Conservation (phyloP, 2,329 filamentous ascomycete genomes). For the Tolypocladium inflatum region DNA sequence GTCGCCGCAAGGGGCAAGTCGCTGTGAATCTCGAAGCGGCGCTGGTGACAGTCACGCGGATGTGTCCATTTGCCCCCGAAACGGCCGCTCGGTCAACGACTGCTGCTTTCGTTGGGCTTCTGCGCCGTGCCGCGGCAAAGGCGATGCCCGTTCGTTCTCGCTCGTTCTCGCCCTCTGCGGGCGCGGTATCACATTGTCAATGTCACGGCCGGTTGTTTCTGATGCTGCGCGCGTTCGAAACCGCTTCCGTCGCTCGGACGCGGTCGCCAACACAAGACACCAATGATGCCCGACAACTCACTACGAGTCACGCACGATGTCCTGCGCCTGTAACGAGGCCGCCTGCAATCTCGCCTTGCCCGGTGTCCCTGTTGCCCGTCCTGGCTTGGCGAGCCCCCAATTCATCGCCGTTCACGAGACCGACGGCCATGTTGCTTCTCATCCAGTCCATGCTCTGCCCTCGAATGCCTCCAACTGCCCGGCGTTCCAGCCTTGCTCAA, state of each 20-base stretch:
- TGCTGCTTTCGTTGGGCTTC: neutral
- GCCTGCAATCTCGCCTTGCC: neutral
- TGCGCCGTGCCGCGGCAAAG: too few species aligned
- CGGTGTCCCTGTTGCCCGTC: neutral
- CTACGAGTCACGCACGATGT: neutral
- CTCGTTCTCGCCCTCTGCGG: neutral
- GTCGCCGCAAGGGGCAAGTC: neutral
- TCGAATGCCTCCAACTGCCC: neutral
- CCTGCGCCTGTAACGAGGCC: neutral
- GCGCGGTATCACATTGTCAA: neutral
- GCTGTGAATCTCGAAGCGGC: neutral
- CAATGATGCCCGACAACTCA: neutral
- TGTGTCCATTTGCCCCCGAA: neutral
- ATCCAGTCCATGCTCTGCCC: neutral
- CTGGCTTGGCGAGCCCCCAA: neutral
- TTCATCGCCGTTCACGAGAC: neutral
- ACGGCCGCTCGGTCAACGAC: neutral
- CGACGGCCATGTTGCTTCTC: neutral
- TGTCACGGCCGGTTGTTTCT: neutral
- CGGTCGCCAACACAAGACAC: neutral
- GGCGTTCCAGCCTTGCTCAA: neutral
- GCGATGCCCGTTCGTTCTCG: too few species aligned
- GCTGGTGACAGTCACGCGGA: neutral
- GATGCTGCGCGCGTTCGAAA: neutral
- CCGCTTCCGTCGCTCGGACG: neutral